Base-by-base conservation (phyloP, 2,329 filamentous ascomycete genomes). In the Huntiella bhutanensis region DNA sequence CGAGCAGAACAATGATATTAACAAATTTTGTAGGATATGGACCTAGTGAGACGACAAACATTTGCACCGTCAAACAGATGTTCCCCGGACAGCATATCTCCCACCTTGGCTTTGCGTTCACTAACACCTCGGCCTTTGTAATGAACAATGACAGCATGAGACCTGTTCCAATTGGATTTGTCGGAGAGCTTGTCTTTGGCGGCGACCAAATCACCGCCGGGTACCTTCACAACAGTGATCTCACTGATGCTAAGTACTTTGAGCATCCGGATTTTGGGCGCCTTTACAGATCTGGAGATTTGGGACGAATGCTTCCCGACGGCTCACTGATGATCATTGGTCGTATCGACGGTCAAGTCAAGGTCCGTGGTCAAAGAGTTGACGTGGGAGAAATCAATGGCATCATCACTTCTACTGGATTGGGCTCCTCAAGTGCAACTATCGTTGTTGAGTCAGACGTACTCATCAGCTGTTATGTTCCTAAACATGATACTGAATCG, bases 171-270 rank as follows among this genome's bases (percentile, higher is more conserved):
- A 58, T 72, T 5, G 84, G 85, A 3, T 80, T 75, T 51, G 65
- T 84, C 12, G 87, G 87, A 8, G 86, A 94, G 58, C 67, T 93
- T 5, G 92, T 82, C 55, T 91, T 93, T 58, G 85, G 84, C 11
- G 87, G 86, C 8, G 74, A 82, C 42, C 86, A 94, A 60, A 75
- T 94, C 4, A 77, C 75, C 37, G 67, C 70, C 35, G 84, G 83
- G 1, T 93, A 88, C 55, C 66, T 91, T 22, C 75, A 79, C 48
- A 66, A 71, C 58, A 68, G 73, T 0, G 66, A 70, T 3, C 60
- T 82, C 36, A 84, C 80, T 1, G 59, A 64, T 0, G 61, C 68
- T 10, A 84, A 78, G 53, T 83, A 93, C 49, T 66, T 88, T 41
- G 52, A 74, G 0, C 81, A 92, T 55, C 68, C 77, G 0, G 51